These are phyloP conservation scores for Aureobasidium lini DNA, from an alignment of 2,329 filamentous ascomycete species.

Conservation along the genomic window DNA sequence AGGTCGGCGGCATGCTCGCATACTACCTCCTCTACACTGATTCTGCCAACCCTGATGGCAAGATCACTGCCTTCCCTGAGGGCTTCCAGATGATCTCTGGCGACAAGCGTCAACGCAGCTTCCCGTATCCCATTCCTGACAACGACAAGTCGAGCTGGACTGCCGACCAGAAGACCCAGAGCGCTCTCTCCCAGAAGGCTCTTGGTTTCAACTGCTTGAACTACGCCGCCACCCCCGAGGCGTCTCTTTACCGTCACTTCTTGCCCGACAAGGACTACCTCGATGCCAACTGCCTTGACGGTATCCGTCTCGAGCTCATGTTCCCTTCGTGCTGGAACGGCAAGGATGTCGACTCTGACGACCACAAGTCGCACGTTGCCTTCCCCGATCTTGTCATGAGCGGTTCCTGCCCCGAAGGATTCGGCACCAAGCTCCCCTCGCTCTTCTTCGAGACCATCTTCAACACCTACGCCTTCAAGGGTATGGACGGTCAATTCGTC, in stretches of 20 bases:
- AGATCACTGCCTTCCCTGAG: constrained; percentile 63
- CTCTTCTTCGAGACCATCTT: constrained; percentile 85
- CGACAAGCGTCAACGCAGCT: constrained; percentile 59
- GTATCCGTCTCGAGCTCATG: constrained; percentile 74
- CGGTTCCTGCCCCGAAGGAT: constrained; percentile 65
- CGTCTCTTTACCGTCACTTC: constrained; percentile 71
- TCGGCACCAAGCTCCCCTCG: constrained; percentile 60
- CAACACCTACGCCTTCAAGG: constrained; percentile 59
- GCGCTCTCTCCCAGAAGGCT: constrained; percentile 67
- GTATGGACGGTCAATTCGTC: constrained; percentile 60
- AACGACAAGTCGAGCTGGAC: constrained; percentile 65
- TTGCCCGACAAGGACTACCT: constrained; percentile 73
- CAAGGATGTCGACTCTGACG: constrained; percentile 45
- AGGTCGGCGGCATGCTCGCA: constrained; percentile 79
- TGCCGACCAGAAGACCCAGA: constrained; percentile 58
- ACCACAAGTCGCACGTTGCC: constrained; percentile 61
- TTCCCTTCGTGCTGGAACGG: constrained; percentile 90
- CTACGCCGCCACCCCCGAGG: constrained; percentile 60
- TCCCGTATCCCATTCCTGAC: constrained; percentile 60
- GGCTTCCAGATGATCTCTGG: constrained; percentile 80
- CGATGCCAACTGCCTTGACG: constrained; percentile 74
- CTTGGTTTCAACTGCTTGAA: constrained; percentile 94
- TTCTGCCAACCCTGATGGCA: constrained; percentile 23
- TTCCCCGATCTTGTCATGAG: constrained; percentile 72
- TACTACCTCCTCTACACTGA: constrained; percentile 76